These are phyloP conservation scores for Alternaria infectoria DNA, from an alignment of 2,329 filamentous ascomycete genomes.

Conservation along the genomic window DNA sequence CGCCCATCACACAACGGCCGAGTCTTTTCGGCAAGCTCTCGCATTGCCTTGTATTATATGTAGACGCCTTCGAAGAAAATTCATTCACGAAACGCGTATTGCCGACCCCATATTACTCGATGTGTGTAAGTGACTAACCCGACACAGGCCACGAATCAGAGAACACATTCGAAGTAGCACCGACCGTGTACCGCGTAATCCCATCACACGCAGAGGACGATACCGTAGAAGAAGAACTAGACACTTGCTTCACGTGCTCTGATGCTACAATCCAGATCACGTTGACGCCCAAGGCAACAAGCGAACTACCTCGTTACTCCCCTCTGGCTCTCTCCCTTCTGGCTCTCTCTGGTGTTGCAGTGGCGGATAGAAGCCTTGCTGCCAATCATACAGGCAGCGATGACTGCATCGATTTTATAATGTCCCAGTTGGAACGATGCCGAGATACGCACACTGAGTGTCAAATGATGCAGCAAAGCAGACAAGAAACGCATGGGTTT, in stretches of 20 bases:
- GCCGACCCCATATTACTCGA: background rate
- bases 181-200: background rate
- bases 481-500: background rate
- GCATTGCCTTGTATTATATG: background rate
- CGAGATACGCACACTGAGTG: background rate
- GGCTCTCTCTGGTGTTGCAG: background rate
- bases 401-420: background rate
- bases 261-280: background rate
- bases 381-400: background rate
- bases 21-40: background rate
- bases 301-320: too few relatives aligned
- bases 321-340: too few relatives aligned
- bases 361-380: background rate
- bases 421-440: background rate
- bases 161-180: background rate
- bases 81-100: background rate
- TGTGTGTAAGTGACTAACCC: background rate
- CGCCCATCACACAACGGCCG: background rate
- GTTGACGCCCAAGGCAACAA: too few relatives aligned
- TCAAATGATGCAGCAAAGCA: background rate
- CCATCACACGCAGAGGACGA: too few relatives aligned
- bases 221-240: too few relatives aligned
- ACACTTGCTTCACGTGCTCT: background rate
- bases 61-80: background rate
- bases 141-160: background rate